Evolutionary conservation across 148 eudicot genomes (phyloP).

Genomic region (Persicaria tinctoria): DNA sequence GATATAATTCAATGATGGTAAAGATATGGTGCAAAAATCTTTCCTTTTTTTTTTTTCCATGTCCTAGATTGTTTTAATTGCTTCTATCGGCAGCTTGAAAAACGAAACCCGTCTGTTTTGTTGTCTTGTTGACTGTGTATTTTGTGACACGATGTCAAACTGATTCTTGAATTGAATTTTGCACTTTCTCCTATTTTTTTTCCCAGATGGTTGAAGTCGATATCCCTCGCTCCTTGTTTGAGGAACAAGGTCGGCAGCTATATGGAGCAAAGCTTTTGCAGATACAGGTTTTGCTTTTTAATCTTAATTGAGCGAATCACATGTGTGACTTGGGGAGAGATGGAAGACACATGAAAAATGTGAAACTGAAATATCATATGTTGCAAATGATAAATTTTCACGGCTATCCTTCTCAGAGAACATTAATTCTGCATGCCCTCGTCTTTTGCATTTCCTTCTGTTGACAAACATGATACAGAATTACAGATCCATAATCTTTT

Average conservation of each 20-base stretch:
- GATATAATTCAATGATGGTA: background rate
- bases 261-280: conserved; percentile 81
- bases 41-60: background rate
- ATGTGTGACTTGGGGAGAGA: background rate
- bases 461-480: background rate
- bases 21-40: background rate
- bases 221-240: conserved; percentile 78
- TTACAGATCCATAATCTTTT: background rate
- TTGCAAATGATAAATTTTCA: background rate
- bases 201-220: conserved; percentile 85
- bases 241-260: conserved; percentile 94
- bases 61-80: background rate
- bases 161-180: background rate
- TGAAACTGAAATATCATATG: too few species aligned
- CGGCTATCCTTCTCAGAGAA: background rate
- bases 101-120: background rate
- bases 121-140: background rate
- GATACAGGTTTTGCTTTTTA: conserved; percentile 51
- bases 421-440: background rate
- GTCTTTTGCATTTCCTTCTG: background rate
- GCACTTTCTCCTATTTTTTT: background rate
- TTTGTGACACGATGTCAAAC: background rate
- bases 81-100: background rate
- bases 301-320: background rate
- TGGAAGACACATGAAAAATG: too few species aligned